Base-by-base conservation (phyloP, 2,329 filamentous ascomycete species). In the Seiridium cupressi region DNA sequence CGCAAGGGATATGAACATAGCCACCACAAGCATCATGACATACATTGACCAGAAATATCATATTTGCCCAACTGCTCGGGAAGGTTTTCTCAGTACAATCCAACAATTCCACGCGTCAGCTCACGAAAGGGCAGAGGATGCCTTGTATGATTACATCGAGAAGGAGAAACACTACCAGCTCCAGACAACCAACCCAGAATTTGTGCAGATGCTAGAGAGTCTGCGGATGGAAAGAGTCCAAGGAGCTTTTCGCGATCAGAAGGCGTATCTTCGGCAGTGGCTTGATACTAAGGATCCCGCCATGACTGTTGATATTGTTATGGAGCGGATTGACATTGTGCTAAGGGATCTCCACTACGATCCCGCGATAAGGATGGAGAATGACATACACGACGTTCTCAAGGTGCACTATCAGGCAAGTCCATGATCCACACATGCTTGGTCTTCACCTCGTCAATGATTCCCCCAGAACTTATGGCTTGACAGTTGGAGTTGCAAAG, bases 321-420 rank as follows among this genome's bases (percentile, higher is more conserved):
- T 51, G n/a, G 49, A 51, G 8, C 6, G 57, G 9, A 40, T 56
- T 3, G 31, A 51, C 9, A 35, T 40, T 1, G 48, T 69, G 11
- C 64, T 66, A 53, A 55, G 63, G 9, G 58, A 64, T 18, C 44
- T 66, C 8, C 69, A 72, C n/a, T 61, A 60, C 11, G 62, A 61
- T 2, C 60, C 57, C 1, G 62, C 61, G 2, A 62, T 68, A 6
- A 75, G 73, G 44, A 73, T 71, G 56, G 59, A 69, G 8, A 48
- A 72, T 4, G 72, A 74, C 13, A 70, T 77, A 0, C 74, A 77
- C 36, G 74, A 76, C 38, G 61, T 74, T 1, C 63, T 76, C 8
- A 74, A 72, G 38, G 72, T 72, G 0, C 77, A 77, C 18, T 77
- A 77, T 46, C 64, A 75, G 65, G 73, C 75, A 67, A 38, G 64